Evolutionary conservation across 2,329 filamentous ascomycete species (phyloP), one percentile per base, ranked within the genome.

Genomic region (Trichoderma citrinoviride): DNA sequence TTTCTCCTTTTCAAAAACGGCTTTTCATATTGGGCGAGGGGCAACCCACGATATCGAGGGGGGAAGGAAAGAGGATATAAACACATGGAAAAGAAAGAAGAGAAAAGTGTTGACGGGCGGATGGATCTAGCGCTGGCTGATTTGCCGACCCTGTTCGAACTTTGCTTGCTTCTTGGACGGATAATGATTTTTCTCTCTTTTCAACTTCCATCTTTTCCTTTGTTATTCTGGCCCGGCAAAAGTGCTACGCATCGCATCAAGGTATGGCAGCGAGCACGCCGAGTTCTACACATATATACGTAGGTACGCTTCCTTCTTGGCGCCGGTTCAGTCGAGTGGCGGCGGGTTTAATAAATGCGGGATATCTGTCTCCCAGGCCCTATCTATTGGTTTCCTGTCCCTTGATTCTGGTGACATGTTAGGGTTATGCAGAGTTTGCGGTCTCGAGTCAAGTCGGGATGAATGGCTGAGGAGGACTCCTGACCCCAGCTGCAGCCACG

Each of bases 111-210:
- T 65, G 19, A 52, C 21, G 47, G 64, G 46, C 47, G 64, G 57
- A 37, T 55, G 58, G 64, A 62, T 66, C 53, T 65, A 63, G 58
- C 64, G 64, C 52, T 66, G 64, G 64, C 52, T 66, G 64, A 43
- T 66, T 63, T 66, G 58, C 58, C 53, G 40, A 44, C 25, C 58
- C 40, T 43, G 21, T 57, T 17, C 52, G 47, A 60, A 47, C 46
- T 60, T 33, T 37, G 3, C 40, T 60, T 58, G 56, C 27, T 49
- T 37, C 33, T 40, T 46, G 29, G 25, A 37, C 29, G 55, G 25
- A 58, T 33, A 29, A 52, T 52, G 49, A 40, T 53, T 21, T 21
- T n/a, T 41, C 7, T 55, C 21, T 10, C 27, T 29, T 27, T 25
- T 27, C 25, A 12, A 23, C 8, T 40, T 2, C 19, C 10, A 37